Evolutionary conservation across 2,329 filamentous ascomycete species (phyloP).

Genomic region (Trichoderma atrobrunneum): DNA sequence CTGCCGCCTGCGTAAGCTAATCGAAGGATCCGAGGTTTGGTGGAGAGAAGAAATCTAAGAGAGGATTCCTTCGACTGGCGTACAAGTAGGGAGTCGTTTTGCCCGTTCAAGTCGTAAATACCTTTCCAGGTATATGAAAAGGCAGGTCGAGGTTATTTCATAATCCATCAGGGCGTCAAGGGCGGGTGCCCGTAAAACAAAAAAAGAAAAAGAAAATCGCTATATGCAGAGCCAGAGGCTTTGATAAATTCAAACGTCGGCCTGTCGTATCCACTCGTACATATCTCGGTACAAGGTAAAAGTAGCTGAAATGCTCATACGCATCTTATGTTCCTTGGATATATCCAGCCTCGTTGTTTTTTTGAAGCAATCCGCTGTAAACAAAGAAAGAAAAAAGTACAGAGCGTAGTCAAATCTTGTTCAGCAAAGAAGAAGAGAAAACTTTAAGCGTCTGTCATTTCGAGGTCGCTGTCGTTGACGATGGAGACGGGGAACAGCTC

Average conservation of each 20-base stretch:
- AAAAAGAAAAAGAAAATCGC: not conserved
- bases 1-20: not conserved
- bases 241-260: slow-evolving; percentile 22
- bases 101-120: slow-evolving; percentile 26
- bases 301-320: slow-evolving; percentile 23
- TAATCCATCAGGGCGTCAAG: slow-evolving; percentile 23
- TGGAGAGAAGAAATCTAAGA: not conserved
- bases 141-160: slow-evolving; percentile 23
- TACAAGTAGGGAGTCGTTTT: slow-evolving; percentile 21
- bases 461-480: slow-evolving; percentile 47
- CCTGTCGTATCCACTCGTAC: slow-evolving; percentile 24
- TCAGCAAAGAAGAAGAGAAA: not conserved
- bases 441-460: slow-evolving; percentile 57
- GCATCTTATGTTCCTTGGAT: slow-evolving; percentile 23
- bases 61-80: not conserved
- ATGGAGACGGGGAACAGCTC: slow-evolving; percentile 43
- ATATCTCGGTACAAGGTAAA: slow-evolving; percentile 27
- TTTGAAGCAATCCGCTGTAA: slow-evolving; percentile 20
- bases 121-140: slow-evolving; percentile 28
- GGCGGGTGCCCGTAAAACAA: slow-evolving; percentile 10
- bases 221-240: slow-evolving; percentile 11
- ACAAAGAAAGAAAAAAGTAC: not conserved
- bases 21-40: not conserved
- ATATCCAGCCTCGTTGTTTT: slow-evolving; percentile 34
- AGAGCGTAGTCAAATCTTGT: not conserved